These are phyloP conservation scores for Diaporthe sp. DNA, from an alignment of 2,329 filamentous ascomycete genomes.

Conservation along the genomic window DNA sequence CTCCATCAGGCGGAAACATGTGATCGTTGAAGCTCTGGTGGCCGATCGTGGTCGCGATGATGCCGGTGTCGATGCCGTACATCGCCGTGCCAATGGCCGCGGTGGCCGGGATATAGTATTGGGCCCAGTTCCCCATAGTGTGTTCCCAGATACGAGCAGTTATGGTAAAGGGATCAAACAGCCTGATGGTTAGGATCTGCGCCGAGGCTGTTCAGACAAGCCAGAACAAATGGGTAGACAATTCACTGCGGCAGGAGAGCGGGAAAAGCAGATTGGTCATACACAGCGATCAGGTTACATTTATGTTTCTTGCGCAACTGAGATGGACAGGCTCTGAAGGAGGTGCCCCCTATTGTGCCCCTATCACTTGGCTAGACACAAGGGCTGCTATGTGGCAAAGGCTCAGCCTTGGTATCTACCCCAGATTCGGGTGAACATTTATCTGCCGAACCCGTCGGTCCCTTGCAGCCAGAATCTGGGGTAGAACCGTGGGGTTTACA, in stretches of 20 bases:
- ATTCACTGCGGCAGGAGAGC: not conserved
- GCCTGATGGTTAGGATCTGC: not conserved
- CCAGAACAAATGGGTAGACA: not conserved
- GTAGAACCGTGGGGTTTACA: not conserved
- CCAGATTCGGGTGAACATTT: not conserved
- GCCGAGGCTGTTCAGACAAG: not conserved
- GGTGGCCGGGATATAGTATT: conserved; percentile 22
- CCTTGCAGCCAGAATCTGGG: conserved; percentile 22
- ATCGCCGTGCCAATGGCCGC: conserved; percentile 33
- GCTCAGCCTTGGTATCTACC: not conserved
- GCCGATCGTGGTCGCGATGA: conserved; percentile 52
- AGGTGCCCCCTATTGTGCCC: not conserved
- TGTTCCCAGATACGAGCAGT: not conserved
- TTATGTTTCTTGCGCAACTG: not conserved
- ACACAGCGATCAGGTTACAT: not conserved
- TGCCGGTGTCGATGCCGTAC: conserved; percentile 46
- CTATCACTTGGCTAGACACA: not conserved
- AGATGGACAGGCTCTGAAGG: not conserved
- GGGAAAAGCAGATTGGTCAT: too few relatives aligned
- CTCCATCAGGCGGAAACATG: conserved; percentile 49
- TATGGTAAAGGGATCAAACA: not conserved
- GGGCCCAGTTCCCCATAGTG: conserved; percentile 19
- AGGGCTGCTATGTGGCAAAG: not conserved
- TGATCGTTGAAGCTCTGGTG: conserved; percentile 51
- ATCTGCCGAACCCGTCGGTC: conserved; percentile 4